Conservation (phyloP, 2,329 filamentous ascomycete genomes). For the Gaeumannomyces sp. region DNA sequence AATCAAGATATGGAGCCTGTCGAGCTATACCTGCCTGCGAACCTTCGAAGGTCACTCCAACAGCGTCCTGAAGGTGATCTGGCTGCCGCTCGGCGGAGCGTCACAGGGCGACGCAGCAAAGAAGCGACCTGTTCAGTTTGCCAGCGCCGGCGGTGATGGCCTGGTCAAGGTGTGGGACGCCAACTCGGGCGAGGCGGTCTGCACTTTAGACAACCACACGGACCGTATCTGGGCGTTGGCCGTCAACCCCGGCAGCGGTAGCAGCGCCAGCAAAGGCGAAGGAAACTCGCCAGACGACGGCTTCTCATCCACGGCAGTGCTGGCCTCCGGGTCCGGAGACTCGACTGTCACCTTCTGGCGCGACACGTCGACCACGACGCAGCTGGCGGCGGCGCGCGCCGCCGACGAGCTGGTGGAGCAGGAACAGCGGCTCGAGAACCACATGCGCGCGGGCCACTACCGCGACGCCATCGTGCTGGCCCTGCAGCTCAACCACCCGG, state of each 20-base stretch:
- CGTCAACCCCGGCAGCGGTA: conserved; percentile 48
- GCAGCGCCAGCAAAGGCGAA: conserved; percentile 15
- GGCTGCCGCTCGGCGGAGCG: conserved; percentile 58
- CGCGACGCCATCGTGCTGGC: conserved; percentile 89
- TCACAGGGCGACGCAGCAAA: conserved; percentile 45
- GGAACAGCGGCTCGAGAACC: conserved; percentile 89
- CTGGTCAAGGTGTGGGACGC: conserved; percentile 96
- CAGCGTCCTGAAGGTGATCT: conserved; percentile 87
- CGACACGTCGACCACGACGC: conserved; percentile 79
- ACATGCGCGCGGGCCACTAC: conserved; percentile 81
- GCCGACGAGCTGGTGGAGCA: conserved; percentile 77
- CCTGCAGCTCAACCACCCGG: conserved; percentile 89
- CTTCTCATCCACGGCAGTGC: conserved; percentile 19
- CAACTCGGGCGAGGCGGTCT: conserved; percentile 74
- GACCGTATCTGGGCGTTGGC: conserved; percentile 91
- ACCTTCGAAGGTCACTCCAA: conserved; percentile 97
- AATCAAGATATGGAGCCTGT: conserved; percentile 87
- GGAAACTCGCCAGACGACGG: not conserved
- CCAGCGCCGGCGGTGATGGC: conserved; percentile 86
- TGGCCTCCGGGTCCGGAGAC: conserved; percentile 88
- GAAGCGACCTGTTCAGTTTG: conserved; percentile 59
- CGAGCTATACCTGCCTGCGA: conserved; percentile 84
- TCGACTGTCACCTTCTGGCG: conserved; percentile 93
- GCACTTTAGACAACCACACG: conserved; percentile 93
- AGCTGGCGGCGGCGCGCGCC: conserved; percentile 65